Percentiles rank a stretch among this genome's conserved stretches.
Conservation (phyloP, 2,329 filamentous ascomycete species). For the Ustulina deusta region DNA sequence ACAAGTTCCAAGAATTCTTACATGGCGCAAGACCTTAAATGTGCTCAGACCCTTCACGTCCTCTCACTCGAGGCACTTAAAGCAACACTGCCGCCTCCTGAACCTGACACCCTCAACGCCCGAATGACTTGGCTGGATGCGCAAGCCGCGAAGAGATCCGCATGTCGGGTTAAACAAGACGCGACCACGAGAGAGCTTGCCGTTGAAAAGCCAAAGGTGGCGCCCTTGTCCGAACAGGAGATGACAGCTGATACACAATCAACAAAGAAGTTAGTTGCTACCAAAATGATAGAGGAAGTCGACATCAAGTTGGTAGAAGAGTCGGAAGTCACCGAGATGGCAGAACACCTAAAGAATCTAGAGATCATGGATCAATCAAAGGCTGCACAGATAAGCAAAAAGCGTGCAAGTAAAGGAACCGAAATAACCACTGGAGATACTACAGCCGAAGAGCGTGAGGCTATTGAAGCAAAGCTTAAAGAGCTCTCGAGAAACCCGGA, state of each 20-base stretch:
- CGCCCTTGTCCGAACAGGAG: background rate
- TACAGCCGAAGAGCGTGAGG: slow-evolving; percentile 3
- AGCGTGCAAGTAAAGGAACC: background rate
- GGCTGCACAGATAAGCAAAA: background rate
- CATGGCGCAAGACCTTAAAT: background rate
- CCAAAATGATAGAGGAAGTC: background rate
- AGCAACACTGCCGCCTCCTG: background rate
- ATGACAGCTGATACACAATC: background rate
- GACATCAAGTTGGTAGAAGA: background rate
- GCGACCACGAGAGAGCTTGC: background rate
- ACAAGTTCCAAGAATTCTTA: background rate
- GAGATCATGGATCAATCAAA: background rate
- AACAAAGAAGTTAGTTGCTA: background rate
- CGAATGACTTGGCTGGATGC: slow-evolving; percentile 16
- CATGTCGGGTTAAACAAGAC: background rate
- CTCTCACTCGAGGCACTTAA: slow-evolving; percentile 19
- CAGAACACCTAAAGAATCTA: background rate
- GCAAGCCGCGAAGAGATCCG: background rate
- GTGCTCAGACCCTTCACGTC: background rate
- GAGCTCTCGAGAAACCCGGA: slow-evolving; percentile 19
- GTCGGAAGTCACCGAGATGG: background rate
- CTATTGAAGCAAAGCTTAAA: slow-evolving; percentile 11
- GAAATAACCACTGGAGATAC: background rate
- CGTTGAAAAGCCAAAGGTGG: background rate
- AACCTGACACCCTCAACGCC: slow-evolving; percentile 8